Percentiles rank a stretch among this genome's conserved stretches.
phyloP scores from a whole-genome alignment of 1,284 basidiomycete genomes.

The Ganoderma meredithae region DNA sequence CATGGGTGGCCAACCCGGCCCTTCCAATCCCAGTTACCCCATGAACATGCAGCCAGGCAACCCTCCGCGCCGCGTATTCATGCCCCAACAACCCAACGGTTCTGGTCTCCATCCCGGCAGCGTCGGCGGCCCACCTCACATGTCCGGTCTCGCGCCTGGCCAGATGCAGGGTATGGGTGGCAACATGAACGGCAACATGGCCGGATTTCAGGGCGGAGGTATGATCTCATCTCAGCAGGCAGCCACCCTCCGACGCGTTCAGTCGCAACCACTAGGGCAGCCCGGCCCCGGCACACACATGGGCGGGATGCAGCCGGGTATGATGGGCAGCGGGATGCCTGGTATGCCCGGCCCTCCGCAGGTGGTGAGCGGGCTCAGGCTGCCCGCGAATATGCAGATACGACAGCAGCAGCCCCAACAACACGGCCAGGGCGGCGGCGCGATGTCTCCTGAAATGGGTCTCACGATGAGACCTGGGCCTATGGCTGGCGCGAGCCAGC shows the following conservation, averaged over 20 bases:
- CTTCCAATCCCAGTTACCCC: conserved; percentile 29
- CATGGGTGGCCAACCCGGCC: conserved; percentile 38
- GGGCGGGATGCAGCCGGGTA: conserved; percentile 49
- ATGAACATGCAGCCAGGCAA: conserved; percentile 34
- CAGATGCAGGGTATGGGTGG: conserved; percentile 38
- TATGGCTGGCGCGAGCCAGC: conserved; percentile 44
- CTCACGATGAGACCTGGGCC: conserved; percentile 45
- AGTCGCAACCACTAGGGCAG: conserved; percentile 58
- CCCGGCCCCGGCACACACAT: conserved; percentile 42
- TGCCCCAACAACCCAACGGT: conserved; percentile 41
- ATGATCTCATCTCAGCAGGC: conserved; percentile 43
- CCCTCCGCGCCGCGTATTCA: conserved; percentile 36
- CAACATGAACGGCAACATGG: conserved; percentile 38
- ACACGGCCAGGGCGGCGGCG: conserved; percentile 42
- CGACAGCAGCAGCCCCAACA: conserved; percentile 37
- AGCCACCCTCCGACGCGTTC: conserved; percentile 52
- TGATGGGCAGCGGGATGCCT: conserved; percentile 39
- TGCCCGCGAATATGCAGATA: conserved; percentile 33
- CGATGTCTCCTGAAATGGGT: conserved; percentile 50
- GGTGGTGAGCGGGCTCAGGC: conserved; percentile 45
- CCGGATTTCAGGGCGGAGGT: conserved; percentile 46
- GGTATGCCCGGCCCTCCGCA: conserved; percentile 28
- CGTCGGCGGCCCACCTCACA: conserved; percentile 44
- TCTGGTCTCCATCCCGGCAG: conserved; percentile 48
- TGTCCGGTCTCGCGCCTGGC: conserved; percentile 47